Conservation (phyloP, 129 eudicot genomes). For the Dittrichia graveolens region DNA sequence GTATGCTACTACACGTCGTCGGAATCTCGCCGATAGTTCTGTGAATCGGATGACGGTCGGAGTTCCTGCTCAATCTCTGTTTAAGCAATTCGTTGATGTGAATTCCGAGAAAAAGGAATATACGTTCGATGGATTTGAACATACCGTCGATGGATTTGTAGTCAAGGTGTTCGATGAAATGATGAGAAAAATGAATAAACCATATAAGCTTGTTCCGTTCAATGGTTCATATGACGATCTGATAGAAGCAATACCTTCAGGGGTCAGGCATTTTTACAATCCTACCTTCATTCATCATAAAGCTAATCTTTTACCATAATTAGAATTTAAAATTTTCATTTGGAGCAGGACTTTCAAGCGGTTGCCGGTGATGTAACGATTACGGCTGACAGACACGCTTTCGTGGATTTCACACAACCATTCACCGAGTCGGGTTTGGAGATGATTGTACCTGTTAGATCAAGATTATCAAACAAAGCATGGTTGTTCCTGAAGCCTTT, state of each 20-base stretch:
- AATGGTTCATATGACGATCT: conserved; percentile 37
- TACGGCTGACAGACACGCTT: conserved; percentile 17
- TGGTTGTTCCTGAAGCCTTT: conserved; percentile 66
- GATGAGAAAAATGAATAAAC: conserved; percentile 24
- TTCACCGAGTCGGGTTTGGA: conserved; percentile 50
- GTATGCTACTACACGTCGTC: conserved; percentile 38
- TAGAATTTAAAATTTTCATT: not conserved
- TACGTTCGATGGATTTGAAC: conserved; percentile 37
- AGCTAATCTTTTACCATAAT: not conserved
- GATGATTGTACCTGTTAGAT: conserved; percentile 54
- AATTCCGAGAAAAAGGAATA: not conserved
- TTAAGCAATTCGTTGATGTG: conserved; percentile 45
- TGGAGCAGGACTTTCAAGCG: conserved; percentile 52
- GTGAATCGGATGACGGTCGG: conserved; percentile 41
- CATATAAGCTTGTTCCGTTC: conserved; percentile 26
- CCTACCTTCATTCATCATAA: no score
- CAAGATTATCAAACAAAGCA: conserved; percentile 29
- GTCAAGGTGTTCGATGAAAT: conserved; percentile 45
- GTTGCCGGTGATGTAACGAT: conserved; percentile 64
- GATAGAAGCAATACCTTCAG: conserved; percentile 28
- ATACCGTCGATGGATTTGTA: conserved; percentile 40
- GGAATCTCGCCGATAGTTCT: conserved; percentile 42
- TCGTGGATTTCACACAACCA: conserved; percentile 59
- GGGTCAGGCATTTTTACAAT: conserved; percentile 34
- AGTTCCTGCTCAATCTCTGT: conserved; percentile 44